Evolutionary conservation across 164 flowering plant genomes (phyloP), one percentile per base, ranked within the genome.

Genomic region (Vitis rotundifolia): DNA sequence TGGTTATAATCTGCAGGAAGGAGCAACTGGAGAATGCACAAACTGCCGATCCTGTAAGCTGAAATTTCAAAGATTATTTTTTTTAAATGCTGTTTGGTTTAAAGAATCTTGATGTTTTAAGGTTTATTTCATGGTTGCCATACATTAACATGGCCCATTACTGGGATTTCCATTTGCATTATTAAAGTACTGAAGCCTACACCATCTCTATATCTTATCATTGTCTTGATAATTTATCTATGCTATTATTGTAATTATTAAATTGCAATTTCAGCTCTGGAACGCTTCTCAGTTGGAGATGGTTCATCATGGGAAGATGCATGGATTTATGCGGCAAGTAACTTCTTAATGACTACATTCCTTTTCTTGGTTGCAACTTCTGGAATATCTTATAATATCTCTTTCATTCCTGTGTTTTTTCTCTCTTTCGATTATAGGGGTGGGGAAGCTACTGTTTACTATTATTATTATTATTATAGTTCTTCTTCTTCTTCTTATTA

Each of bases 221-320:
- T 37, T 6, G 44, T 37, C 44, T 37, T 37, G 44, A 6, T 37
- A 22, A 22, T 6, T 37, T 37, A 37, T 0, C 5, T 37, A 37
- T 37, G 44, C 44, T 37, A 37, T 37, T 37, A 37, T 22, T 22
- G 26, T 22, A 22, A 22, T 37, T 37, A 37, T 37, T 37, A 37
- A n/a, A 14, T 50, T 31, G 15, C 31, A 62, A 66, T 76, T 79
- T 75, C 93, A 95, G 99, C 91, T 95, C 12, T 95, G 99, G 99
- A 95, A 95, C 83, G 98, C 99, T 56, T 87, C 97, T 63, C 99
- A 95, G 70, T 55, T 93, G 73, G 99, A 95, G 81, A 89, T 93
- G 98, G 97, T 91, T 77, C 81, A 89, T 70, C 64, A 80, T 76
- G 98, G 99, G 74, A 95, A 95, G 81, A 90, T 95, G 98, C 99